A percentile compares a stretch with the other conserved stretches of the same genome.
phyloP scores from a whole-genome alignment of 495 filamentous ascomycete species.

The Penicillium lagena region DNA sequence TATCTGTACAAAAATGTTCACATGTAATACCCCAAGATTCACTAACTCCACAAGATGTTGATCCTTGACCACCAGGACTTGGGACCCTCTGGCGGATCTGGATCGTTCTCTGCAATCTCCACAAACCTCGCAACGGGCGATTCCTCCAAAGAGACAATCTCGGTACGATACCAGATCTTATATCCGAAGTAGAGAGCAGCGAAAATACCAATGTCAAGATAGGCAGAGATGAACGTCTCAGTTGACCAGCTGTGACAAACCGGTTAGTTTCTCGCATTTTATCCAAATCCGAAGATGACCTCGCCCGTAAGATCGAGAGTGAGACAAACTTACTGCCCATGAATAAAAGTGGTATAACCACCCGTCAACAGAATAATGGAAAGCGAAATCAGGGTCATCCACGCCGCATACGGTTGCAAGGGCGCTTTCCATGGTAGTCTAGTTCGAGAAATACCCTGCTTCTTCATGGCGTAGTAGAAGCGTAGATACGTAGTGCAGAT shows the following conservation, averaged over 20 bases:
- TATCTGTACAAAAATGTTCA: no score
- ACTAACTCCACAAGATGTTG: constrained; percentile 8
- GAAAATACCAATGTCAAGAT: constrained; percentile 44
- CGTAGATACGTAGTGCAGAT: constrained; percentile 47
- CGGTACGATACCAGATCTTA: constrained; percentile 45
- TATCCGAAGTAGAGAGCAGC: constrained; percentile 41
- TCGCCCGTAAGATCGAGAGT: no score
- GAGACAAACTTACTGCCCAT: constrained; percentile 19
- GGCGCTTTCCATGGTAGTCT: constrained; percentile 42
- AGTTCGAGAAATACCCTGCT: constrained; percentile 33
- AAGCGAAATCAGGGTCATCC: constrained; percentile 39
- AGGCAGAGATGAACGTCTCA: constrained; percentile 16
- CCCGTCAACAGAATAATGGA: constrained; percentile 41
- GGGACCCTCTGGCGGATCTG: constrained; percentile 10
- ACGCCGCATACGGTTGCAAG: constrained; percentile 45
- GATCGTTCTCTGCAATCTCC: constrained; percentile 12
- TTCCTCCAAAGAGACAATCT: constrained; percentile 41
- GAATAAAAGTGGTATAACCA: constrained; percentile 53
- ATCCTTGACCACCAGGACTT: constrained; percentile 6
- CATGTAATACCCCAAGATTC: no score
- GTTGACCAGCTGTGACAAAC: constrained; percentile 8
- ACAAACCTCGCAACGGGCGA: constrained; percentile 46
- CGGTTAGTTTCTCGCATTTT: no score
- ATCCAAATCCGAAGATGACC: no score
- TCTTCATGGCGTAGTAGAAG: constrained; percentile 44